These are phyloP conservation scores for Didymella exigua DNA, from an alignment of 2,329 filamentous ascomycete genomes.

Conservation along the genomic window DNA sequence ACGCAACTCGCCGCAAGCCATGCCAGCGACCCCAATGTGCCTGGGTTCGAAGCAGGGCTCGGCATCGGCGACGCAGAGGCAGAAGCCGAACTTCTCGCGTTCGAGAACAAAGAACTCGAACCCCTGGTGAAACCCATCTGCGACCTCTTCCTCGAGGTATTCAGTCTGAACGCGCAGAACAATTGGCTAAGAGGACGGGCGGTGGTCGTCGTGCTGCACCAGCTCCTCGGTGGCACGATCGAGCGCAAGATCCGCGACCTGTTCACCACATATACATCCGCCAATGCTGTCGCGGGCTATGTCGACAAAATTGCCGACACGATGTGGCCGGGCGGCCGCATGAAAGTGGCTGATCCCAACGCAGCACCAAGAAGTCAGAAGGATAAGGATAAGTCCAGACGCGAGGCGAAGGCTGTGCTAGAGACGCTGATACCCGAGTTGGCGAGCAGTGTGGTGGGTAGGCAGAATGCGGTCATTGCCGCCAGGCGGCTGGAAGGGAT, in stretches of 20 bases:
- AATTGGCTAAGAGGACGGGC: constrained; percentile 96
- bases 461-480: constrained; percentile 87
- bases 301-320: constrained; percentile 73
- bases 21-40: constrained; percentile 14
- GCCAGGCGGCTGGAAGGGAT: constrained; percentile 88
- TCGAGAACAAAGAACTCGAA: constrained; percentile 79
- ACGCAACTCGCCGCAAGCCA: constrained; percentile 54
- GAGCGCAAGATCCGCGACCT: constrained; percentile 93
- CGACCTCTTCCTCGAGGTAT: constrained; percentile 94
- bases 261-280: constrained; percentile 73
- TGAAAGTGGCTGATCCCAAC: constrained; percentile 49
- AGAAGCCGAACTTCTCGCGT: constrained; percentile 91
- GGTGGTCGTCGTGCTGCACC: constrained; percentile 94
- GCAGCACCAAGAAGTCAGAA: constrained; percentile 64
- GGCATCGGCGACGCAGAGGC: constrained; percentile 70
- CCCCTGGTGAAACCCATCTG: constrained; percentile 99
- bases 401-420: constrained; percentile 87
- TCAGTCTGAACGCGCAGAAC: constrained; percentile 91
- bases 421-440: constrained; percentile 89
- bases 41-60: constrained; percentile 52
- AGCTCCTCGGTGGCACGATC: constrained; percentile 92
- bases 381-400: constrained; percentile 80
- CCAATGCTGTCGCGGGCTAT: constrained; percentile 79
- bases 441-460: constrained; percentile 89
- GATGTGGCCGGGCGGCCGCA: constrained; percentile 78